Base-by-base conservation (phyloP, 257 asterid species). In the Solanum stenotomum region DNA sequence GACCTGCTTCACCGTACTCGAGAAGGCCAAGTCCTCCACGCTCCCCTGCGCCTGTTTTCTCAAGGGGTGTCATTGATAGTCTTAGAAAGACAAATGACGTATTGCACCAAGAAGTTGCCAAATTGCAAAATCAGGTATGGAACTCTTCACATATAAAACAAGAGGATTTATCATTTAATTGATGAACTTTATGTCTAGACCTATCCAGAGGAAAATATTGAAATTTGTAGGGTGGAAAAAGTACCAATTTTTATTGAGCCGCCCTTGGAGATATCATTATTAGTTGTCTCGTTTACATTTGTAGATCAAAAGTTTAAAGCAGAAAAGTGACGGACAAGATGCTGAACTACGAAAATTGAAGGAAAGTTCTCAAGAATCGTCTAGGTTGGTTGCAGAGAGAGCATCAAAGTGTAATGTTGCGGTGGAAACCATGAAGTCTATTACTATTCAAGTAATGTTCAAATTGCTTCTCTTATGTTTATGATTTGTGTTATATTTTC, bases 21-120 rank as follows among this genome's bases (percentile, higher is more conserved):
- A 93, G 99, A 89, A 92, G 96, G 74, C 95, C 98, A 8, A 97
- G 99, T 88, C 98, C 99, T 89, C 96, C 99, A 46, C 95, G 94
- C 37, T 87, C 98, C 14, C 93, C 91, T 34, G 89, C 98, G 29
- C 98, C 99, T 0, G 94, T 91, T 6, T 91, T 93, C 82, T 97
- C 99, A 5, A 92, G 97, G 90, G 99, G 99, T 52, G 94, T 94
- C 25, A 87, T 96, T 35, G 99, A 97, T 85, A 93, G 95, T 71
- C 92, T 97, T 65, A 95, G 94, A 92, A 96, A 91, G 92, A 89
- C 99, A 3, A 97, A 97, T 59, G 98, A 96, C 74, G 85, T 93
- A 88, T 84, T 96, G 89, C 91, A 90, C 31, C 98, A 96, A 89
- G 99, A 96, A 92, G 92, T 95, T 35, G 85, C 93, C 88, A 94